Conservation (phyloP, 768 basidiomycete genomes). For the Terana coerulea region DNA sequence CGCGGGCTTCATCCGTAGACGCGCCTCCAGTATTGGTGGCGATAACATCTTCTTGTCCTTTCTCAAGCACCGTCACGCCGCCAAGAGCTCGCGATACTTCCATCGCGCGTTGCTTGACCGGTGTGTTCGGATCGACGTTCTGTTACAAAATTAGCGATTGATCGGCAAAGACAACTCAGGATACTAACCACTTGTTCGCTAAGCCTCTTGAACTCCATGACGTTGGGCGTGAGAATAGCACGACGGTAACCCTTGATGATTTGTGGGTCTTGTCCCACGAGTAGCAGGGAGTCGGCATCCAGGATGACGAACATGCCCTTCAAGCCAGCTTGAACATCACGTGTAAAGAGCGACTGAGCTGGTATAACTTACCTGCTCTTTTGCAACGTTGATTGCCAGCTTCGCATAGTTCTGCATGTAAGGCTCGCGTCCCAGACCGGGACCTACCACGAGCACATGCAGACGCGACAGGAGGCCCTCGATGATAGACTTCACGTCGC, state of each 20-base stretch:
- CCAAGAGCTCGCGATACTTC: conserved; percentile 72
- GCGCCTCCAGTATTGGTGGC: conserved; percentile 68
- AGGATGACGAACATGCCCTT: conserved; percentile 87
- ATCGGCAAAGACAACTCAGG: not conserved
- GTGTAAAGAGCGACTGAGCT: no score
- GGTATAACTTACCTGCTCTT: conserved; percentile 29
- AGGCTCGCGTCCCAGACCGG: conserved; percentile 86
- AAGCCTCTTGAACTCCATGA: conserved; percentile 87
- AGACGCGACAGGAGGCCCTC: conserved; percentile 75
- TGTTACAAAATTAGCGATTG: conserved; percentile 7
- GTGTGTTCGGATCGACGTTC: conserved; percentile 51
- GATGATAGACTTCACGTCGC: conserved; percentile 46
- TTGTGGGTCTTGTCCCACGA: conserved; percentile 70
- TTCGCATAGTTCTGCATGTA: conserved; percentile 88
- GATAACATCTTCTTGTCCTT: conserved; percentile 81
- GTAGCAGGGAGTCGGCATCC: conserved; percentile 89
- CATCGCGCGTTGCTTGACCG: conserved; percentile 55
- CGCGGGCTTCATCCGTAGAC: conserved; percentile 39
- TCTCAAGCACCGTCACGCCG: conserved; percentile 87
- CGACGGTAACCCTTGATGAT: conserved; percentile 82
- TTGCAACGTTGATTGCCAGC: conserved; percentile 71
- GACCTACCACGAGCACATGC: conserved; percentile 91
- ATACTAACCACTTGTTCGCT: conserved; percentile 63
- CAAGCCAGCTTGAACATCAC: conserved; percentile 15
- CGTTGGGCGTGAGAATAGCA: conserved; percentile 90